Base-by-base conservation (phyloP, 2,329 filamentous ascomycete species). In the Eutypa lata region DNA sequence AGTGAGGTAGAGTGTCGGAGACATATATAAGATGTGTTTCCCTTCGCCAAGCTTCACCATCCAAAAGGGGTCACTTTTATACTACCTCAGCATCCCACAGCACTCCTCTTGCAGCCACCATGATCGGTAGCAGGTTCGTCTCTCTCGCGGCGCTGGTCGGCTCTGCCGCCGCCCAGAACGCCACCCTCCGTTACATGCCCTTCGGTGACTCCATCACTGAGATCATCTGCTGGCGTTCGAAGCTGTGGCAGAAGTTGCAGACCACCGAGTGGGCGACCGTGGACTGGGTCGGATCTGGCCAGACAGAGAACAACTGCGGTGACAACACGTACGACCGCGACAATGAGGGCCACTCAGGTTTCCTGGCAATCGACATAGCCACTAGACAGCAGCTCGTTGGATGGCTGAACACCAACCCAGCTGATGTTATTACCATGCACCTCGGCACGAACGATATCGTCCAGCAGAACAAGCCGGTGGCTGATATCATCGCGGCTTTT, bases 401-500 rank as follows among this genome's bases (percentile, higher is more conserved):
- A 26, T 77, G 73, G 73, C 64, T 76, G 46, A 58, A 71, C 61
- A 58, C 38, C 14, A 76, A 73, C 55, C 71, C 71, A 0, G 72
- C 74, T 2, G 72, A 76, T 56, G 69, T 76, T 24, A 70, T 76
- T 52, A 75, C 71, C 13, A 76, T 76, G 72, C 73, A 76, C 58
- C 56, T 76, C 2, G 73, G 74, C 22, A 76, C 74, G 38, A 76
- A 76, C 55, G 73, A 76, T 49, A 71, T 70, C 53, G 70, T 72
- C 48, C 70, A 22, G 18, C 38, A 73, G 60, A 71, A 67, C 57
- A 73, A 71, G 65, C 58, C 64, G 2, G 59, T 64, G 0, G 53
- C 57, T 26, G 66, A 73, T 33, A 74, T 75, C 50, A 68, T 74
- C 22, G 62, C 67, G 11, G 73, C 73, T 6, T 75, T 74, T 55